Conservation (phyloP, 495 filamentous ascomycete genomes). For the Hypomontagnella monticulosa region DNA sequence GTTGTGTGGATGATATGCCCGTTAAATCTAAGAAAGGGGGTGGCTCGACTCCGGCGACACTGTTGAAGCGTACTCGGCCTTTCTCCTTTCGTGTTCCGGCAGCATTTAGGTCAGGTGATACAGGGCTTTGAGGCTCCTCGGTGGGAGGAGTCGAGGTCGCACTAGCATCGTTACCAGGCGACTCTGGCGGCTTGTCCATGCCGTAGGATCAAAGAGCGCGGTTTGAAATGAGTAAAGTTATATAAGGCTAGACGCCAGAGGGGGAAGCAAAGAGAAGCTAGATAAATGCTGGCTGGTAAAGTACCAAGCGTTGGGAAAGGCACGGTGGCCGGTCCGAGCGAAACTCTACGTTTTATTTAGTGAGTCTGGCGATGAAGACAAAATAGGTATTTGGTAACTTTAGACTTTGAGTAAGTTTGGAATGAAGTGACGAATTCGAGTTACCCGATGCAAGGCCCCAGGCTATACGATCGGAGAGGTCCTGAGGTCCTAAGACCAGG, state of each 20-base stretch:
- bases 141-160: constrained; percentile 37
- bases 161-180: constrained; percentile 35
- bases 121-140: constrained; percentile 37
- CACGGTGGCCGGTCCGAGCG: constrained; percentile 28
- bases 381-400: constrained; percentile 16
- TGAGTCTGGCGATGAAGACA: constrained; percentile 14
- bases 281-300: constrained; percentile 17
- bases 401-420: constrained; percentile 17
- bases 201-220: constrained; percentile 22
- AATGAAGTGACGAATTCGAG: constrained; percentile 23
- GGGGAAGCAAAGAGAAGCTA: constrained; percentile 7
- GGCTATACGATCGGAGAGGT: constrained; percentile 27
- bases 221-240: constrained; percentile 18
- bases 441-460: constrained; percentile 24
- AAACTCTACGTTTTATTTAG: constrained; percentile 36
- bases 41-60: constrained; percentile 38
- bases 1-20: constrained; percentile 22
- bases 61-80: constrained; percentile 47
- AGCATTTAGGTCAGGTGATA: constrained; percentile 24
- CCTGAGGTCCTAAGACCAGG: background rate
- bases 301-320: constrained; percentile 6
- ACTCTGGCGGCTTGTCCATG: constrained; percentile 37
- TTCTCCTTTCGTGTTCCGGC: constrained; percentile 42
- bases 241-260: constrained; percentile 22
- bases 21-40: constrained; percentile 32